Conservation (phyloP, 768 basidiomycete genomes). For the Saitozyma sp. region DNA sequence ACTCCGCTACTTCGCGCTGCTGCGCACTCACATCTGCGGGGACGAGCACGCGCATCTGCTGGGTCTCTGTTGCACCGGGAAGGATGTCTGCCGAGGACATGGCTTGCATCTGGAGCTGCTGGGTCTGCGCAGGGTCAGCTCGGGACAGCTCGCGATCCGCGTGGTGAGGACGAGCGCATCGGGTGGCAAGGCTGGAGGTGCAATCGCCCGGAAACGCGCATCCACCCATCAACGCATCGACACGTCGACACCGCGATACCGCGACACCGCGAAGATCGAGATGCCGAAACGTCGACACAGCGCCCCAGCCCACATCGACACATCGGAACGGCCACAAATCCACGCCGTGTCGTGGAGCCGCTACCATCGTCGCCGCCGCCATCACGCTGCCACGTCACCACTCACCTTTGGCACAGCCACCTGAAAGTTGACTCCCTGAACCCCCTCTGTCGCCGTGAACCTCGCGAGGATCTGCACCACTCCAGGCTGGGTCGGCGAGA, state of each 20-base stretch:
- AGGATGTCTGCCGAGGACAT: conserved; percentile 83
- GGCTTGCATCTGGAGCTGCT: conserved; percentile 95
- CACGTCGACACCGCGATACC: too few relatives aligned
- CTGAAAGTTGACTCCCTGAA: conserved; percentile 80
- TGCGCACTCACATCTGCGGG: conserved; percentile 77
- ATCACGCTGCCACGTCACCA: neutral
- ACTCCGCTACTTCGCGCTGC: too few relatives aligned
- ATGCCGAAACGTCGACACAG: too few relatives aligned
- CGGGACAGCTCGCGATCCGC: neutral
- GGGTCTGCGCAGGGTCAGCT: conserved; percentile 62
- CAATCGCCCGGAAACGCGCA: too few relatives aligned
- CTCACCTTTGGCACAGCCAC: conserved; percentile 92
- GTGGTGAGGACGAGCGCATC: neutral
- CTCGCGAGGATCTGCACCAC: conserved; percentile 85
- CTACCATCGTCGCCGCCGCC: too few relatives aligned
- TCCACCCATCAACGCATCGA: too few relatives aligned
- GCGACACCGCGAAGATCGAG: too few relatives aligned
- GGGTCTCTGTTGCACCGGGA: conserved; percentile 81
- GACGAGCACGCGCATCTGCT: conserved; percentile 89
- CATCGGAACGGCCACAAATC: too few relatives aligned
- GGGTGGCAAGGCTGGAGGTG: too few relatives aligned
- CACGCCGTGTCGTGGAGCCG: too few relatives aligned
- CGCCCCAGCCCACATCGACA: too few relatives aligned
- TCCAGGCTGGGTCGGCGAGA: conserved; percentile 75
- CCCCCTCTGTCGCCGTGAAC: conserved; percentile 64